Percentiles rank a stretch among this genome's conserved stretches.
phyloP scores from a whole-genome alignment of 2,329 filamentous ascomycete species.

The Pseudogymnoascus sp. region DNA sequence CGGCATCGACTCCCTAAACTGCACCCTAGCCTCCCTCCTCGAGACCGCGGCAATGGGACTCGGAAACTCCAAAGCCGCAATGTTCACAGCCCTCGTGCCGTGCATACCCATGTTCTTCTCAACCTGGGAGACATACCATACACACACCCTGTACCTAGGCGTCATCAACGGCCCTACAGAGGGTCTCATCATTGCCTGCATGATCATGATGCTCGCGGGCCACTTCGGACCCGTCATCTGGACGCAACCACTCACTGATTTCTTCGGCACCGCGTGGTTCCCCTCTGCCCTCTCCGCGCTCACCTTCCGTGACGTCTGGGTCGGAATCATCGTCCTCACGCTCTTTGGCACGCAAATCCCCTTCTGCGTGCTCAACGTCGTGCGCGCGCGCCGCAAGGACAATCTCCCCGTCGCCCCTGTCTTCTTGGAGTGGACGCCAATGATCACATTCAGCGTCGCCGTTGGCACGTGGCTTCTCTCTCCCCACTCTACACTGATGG shows the following conservation, averaged over 20 bases:
- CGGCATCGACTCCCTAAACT: constrained; percentile 96
- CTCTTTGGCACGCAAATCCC: constrained; percentile 72
- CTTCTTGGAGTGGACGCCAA: constrained; percentile 90
- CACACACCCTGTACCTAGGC: constrained; percentile 90
- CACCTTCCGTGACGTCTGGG: constrained; percentile 83
- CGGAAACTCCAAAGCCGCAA: constrained; percentile 73
- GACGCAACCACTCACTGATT: constrained; percentile 62
- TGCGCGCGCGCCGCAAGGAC: constrained; percentile 62
- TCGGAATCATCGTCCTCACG: constrained; percentile 58
- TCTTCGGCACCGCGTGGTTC: constrained; percentile 59
- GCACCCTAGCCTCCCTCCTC: constrained; percentile 82
- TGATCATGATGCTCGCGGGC: constrained; percentile 79
- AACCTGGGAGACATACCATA: constrained; percentile 99
- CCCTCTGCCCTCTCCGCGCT: constrained; percentile 62
- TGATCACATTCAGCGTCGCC: constrained; percentile 68
- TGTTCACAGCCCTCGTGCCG: constrained; percentile 85
- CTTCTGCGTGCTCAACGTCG: constrained; percentile 82
- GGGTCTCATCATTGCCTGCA: constrained; percentile 80
- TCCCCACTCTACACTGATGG: constrained; percentile 72
- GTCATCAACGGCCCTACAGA: constrained; percentile 97
- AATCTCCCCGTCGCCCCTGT: constrained; percentile 71
- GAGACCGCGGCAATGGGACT: constrained; percentile 91
- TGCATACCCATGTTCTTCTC: constrained; percentile 99
- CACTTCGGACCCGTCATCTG: constrained; percentile 84
- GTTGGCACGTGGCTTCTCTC: constrained; percentile 83